phyloP scores from a whole-genome alignment of 306 rosid species.

The Carpinus viminea region DNA sequence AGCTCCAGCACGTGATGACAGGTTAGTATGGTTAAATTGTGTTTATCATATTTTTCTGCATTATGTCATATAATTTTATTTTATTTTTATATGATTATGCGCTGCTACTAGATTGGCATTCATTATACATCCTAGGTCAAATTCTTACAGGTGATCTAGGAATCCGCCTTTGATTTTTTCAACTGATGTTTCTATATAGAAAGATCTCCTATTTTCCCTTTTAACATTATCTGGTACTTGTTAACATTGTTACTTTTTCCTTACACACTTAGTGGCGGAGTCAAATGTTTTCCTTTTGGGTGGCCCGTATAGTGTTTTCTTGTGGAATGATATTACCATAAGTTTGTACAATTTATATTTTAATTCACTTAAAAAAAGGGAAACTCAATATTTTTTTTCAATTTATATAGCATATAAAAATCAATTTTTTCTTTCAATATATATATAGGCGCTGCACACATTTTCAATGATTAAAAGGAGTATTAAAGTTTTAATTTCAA shows the following conservation, averaged over 20 bases:
- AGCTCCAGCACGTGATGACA: conserved; percentile 65
- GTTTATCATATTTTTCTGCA: neutral
- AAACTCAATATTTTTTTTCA: too few species aligned
- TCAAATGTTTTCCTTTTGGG: neutral
- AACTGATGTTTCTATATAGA: neutral
- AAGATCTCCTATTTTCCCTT: neutral
- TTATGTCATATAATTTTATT: neutral
- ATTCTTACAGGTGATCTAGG: neutral
- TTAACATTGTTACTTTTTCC: neutral
- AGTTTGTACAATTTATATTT: neutral
- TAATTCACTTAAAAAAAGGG: too few species aligned
- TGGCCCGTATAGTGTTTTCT: neutral
- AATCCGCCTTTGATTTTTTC: neutral
- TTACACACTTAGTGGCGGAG: neutral
- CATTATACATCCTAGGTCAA: neutral
- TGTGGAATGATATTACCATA: neutral
- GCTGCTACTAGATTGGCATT: neutral
- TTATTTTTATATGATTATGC: neutral
- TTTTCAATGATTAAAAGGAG: neutral
- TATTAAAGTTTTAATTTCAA: neutral
- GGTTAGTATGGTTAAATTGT: conserved; percentile 43
- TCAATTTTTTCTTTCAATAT: too few species aligned
- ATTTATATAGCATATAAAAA: too few species aligned
- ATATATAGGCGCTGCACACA: neutral
- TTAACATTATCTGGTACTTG: neutral